Conservation (phyloP, 495 filamentous ascomycete genomes). For the Tuber magnatum region DNA sequence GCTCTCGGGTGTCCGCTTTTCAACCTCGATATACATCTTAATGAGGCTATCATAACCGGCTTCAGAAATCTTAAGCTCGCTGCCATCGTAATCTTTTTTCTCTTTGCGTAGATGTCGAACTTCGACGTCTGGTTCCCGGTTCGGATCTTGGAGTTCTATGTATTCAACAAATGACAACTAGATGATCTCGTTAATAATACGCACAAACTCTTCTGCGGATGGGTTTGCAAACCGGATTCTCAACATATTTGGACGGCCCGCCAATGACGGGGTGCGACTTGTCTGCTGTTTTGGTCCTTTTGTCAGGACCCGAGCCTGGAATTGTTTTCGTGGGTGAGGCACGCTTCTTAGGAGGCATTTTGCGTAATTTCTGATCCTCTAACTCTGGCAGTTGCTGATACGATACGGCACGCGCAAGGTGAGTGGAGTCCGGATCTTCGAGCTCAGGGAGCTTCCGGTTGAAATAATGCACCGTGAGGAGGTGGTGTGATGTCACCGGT, state of each 20-base stretch:
- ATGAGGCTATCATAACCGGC: constrained; percentile 11
- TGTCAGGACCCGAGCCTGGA: not conserved
- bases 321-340: constrained; percentile 6
- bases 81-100: constrained; percentile 14
- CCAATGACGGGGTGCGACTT: not conserved
- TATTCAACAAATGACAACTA: constrained; percentile 5
- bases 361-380: not conserved
- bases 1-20: constrained; percentile 17
- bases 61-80: constrained; percentile 18
- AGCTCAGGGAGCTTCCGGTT: not conserved
- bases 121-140: not conserved
- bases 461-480: not conserved
- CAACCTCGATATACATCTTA: constrained; percentile 22
- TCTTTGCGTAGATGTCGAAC: constrained; percentile 10
- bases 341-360: constrained; percentile 4
- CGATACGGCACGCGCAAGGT: not conserved
- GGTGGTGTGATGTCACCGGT: not conserved
- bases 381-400: not conserved
- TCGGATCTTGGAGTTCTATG: constrained; percentile 12
- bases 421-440: not conserved
- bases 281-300: not conserved
- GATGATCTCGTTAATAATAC: not conserved
- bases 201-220: not conserved
- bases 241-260: not conserved
- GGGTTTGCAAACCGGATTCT: constrained; percentile 2